phyloP scores from a whole-genome alignment of 2,329 filamentous ascomycete species.

The Dactylellina parvicollis region DNA sequence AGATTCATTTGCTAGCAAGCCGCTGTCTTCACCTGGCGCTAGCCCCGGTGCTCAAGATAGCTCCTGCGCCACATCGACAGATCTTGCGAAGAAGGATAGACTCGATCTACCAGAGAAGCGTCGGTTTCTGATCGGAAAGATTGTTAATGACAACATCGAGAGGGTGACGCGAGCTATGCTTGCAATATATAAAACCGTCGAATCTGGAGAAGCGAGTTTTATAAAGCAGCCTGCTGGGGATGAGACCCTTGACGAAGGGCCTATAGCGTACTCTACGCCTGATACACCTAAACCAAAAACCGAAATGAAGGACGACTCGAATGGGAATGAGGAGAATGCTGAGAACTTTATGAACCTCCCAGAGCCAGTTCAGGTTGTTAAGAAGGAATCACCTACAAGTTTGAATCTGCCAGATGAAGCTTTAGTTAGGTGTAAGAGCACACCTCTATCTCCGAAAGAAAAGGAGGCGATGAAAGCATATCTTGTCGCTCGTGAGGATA shows the following conservation, averaged over 20 bases:
- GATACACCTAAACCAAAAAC: not conserved
- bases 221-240: not conserved
- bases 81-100: not conserved
- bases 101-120: slow-evolving; percentile 30
- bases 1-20: not conserved
- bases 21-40: not conserved
- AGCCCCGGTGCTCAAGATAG: not conserved
- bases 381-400: not conserved
- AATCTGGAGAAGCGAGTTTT: not conserved
- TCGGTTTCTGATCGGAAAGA: slow-evolving; percentile 20
- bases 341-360: not conserved
- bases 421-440: not conserved
- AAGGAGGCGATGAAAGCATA: slow-evolving; percentile 21
- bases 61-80: slow-evolving; percentile 15
- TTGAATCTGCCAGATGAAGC: not conserved
- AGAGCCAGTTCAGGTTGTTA: not conserved
- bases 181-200: slow-evolving; percentile 15
- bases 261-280: not conserved
- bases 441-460: slow-evolving; percentile 17
- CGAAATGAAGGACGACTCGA: not conserved
- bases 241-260: not conserved
- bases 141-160: slow-evolving; percentile 36
- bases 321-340: not conserved
- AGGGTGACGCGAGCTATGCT: slow-evolving; percentile 42
- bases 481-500: not conserved